These are phyloP conservation scores for Teunomyces pallodes DNA, from an alignment of 805 yeast species.

Conservation along the genomic window DNA sequence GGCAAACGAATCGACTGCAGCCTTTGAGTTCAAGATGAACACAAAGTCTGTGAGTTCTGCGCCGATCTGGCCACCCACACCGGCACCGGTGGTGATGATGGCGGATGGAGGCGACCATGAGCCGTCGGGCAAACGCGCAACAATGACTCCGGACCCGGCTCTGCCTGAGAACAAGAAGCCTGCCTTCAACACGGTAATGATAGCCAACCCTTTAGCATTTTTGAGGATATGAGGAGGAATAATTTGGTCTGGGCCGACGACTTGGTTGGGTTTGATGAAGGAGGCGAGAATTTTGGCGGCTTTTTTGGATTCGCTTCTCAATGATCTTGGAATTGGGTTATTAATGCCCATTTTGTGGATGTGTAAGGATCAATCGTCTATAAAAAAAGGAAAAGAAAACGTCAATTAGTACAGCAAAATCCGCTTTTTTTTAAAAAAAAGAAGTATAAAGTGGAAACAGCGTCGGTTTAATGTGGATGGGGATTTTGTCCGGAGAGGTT, in stretches of 20 bases:
- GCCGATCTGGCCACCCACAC: conserved; percentile 97
- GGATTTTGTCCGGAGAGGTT: background rate
- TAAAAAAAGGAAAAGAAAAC: background rate
- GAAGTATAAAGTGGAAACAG: too few relatives aligned
- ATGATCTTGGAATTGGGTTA: conserved; percentile 91
- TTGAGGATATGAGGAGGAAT: conserved; percentile 86
- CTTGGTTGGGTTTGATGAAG: conserved; percentile 91
- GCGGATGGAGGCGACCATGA: conserved; percentile 98
- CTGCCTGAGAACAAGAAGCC: conserved; percentile 95
- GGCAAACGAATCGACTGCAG: conserved; percentile 92
- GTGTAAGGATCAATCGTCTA: background rate
- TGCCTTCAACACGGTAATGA: conserved; percentile 92
- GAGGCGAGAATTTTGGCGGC: conserved; percentile 90
- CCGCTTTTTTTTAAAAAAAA: too few relatives aligned
- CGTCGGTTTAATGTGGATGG: background rate
- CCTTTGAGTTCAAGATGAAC: conserved; percentile 78
- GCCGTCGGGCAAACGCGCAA: conserved; percentile 92
- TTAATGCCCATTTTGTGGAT: conserved; percentile 53
- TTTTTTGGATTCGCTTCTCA: conserved; percentile 82
- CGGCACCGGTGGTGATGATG: conserved; percentile 94
- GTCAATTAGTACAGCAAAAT: too few relatives aligned
- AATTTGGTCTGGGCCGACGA: conserved; percentile 81
- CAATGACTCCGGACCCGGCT: conserved; percentile 95
- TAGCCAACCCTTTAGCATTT: conserved; percentile 89
- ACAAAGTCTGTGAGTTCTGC: conserved; percentile 96